Evolutionary conservation across 129 eudicot species (phyloP).

Genomic region (Pittosporum tobira): DNA sequence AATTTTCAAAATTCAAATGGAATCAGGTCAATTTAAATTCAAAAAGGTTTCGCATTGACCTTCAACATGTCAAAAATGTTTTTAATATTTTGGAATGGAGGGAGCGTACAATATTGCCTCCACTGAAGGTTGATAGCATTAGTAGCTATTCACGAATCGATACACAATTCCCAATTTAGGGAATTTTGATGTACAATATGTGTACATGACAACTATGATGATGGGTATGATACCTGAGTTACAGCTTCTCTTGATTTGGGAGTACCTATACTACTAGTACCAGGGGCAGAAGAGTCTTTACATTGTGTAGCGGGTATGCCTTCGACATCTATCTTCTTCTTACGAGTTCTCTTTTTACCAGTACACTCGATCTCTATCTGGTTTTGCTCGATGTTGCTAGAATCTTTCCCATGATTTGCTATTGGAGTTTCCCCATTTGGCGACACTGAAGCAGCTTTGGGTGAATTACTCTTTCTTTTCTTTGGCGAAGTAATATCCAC

Average conservation of each 20-base stretch:
- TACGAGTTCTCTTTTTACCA: slow-evolving; percentile 12
- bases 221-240: slow-evolving; percentile 51
- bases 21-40: too few relatives aligned
- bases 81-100: too few relatives aligned
- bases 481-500: slow-evolving; percentile 29
- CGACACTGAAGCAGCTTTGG: slow-evolving; percentile 9
- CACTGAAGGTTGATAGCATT: too few relatives aligned
- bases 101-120: too few relatives aligned
- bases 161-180: too few relatives aligned
- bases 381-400: slow-evolving; percentile 10
- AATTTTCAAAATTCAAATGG: too few relatives aligned
- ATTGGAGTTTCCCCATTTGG: slow-evolving; percentile 3
- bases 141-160: too few relatives aligned
- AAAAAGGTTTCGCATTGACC: too few relatives aligned
- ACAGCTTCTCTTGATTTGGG: slow-evolving; percentile 41
- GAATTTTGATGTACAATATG: too few relatives aligned
- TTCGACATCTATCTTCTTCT: slow-evolving; percentile 27
- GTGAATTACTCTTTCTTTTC: slow-evolving; percentile 22
- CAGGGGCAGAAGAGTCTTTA: slow-evolving; percentile 23
- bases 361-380: slow-evolving; percentile 19
- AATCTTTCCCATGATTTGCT: neutral
- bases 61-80: too few relatives aligned
- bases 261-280: slow-evolving; percentile 30
- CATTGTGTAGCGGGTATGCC: slow-evolving; percentile 20
- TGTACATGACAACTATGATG: too few relatives aligned